A percentile compares a stretch with the other conserved stretches of the same genome.
Conservation (phyloP, 2,329 filamentous ascomycete species). For the Fusarium protoensiforme region DNA sequence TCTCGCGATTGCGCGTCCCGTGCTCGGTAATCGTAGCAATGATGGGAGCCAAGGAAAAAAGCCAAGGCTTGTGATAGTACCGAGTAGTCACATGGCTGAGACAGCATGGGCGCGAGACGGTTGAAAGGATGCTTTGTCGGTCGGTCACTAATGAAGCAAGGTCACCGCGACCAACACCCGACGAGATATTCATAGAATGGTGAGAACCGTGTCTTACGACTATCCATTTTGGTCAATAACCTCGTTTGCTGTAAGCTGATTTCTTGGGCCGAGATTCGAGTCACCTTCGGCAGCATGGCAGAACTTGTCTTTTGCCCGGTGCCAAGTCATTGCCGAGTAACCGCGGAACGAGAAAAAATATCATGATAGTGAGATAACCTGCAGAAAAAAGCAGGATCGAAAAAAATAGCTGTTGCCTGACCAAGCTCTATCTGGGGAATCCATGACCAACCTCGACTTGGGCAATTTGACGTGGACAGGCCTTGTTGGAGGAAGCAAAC, state of each 20-base stretch:
- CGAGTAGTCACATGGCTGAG: slow-evolving; percentile 7
- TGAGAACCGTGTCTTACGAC: background rate
- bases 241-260: background rate
- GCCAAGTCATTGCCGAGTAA: slow-evolving; percentile 22
- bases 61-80: slow-evolving; percentile 16
- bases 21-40: slow-evolving; percentile 1
- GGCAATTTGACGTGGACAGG: slow-evolving; percentile 1
- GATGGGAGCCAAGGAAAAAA: slow-evolving; percentile 13
- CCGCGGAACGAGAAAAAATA: slow-evolving; percentile 11
- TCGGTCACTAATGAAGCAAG: background rate
- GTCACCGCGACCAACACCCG: background rate
- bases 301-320: background rate
- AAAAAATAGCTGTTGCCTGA: background rate
- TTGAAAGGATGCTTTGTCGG: background rate
- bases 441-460: background rate
- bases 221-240: background rate
- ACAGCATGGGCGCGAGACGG: background rate
- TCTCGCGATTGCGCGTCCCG: slow-evolving; percentile 1
- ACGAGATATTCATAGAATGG: background rate
- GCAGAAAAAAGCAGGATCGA: slow-evolving; percentile 8
- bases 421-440: background rate
- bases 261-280: background rate
- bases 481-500: background rate
- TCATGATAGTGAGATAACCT: background rate
- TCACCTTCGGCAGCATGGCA: background rate